Conservation (phyloP, 2,329 filamentous ascomycete genomes). For the Catunica adiposa region DNA sequence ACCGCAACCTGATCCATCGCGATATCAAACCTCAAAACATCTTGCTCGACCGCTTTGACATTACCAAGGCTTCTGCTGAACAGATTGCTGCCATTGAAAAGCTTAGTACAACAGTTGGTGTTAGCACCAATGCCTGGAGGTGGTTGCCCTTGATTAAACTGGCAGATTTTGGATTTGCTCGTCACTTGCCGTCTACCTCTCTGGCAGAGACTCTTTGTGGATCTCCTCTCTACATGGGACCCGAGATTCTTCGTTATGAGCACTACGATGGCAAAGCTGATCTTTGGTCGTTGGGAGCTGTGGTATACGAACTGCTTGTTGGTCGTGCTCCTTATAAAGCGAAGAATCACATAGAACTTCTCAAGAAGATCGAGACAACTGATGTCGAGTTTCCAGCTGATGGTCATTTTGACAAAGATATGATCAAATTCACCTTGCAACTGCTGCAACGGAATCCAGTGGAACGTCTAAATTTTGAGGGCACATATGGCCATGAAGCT, state of each 20-base stretch:
- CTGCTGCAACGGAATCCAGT: constrained; percentile 74
- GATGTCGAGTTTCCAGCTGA: constrained; percentile 26
- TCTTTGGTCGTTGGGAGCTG: constrained; percentile 92
- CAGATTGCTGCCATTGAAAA: constrained; percentile 38
- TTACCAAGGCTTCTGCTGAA: constrained; percentile 55
- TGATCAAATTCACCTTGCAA: constrained; percentile 68
- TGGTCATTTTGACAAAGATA: constrained; percentile 30
- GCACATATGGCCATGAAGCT: constrained; percentile 64
- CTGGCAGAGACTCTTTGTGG: constrained; percentile 92
- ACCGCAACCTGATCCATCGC: constrained; percentile 78
- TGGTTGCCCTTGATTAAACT: constrained; percentile 84
- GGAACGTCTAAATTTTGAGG: constrained; percentile 70
- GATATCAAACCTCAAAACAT: constrained; percentile 97
- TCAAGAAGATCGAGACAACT: constrained; percentile 78
- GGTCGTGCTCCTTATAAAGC: constrained; percentile 84
- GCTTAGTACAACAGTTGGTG: constrained; percentile 31
- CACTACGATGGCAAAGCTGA: constrained; percentile 96
- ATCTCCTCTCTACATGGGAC: constrained; percentile 95
- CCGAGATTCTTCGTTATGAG: constrained; percentile 91
- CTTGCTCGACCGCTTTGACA: constrained; percentile 35
- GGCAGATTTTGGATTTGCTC: constrained; percentile 96
- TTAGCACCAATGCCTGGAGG: constrained; percentile 37
- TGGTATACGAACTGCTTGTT: constrained; percentile 87
- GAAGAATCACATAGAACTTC: constrained; percentile 81
- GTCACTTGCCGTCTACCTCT: constrained; percentile 76